Base-by-base conservation (phyloP, 2,329 filamentous ascomycete genomes). In the Penicillium sp. region DNA sequence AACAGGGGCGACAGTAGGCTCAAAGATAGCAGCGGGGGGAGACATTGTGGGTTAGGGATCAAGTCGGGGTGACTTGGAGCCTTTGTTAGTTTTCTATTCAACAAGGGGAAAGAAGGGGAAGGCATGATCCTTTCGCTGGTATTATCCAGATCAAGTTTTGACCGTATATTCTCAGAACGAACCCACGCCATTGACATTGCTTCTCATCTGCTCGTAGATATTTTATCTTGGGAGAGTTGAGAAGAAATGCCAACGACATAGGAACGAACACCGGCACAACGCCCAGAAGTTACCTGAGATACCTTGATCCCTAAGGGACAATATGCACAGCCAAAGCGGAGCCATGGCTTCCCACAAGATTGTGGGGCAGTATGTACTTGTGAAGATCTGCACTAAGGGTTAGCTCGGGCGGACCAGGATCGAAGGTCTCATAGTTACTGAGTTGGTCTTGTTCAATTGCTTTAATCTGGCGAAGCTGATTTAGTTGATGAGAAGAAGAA, bases 101-200 rank as follows among this genome's bases (percentile, higher is more conserved):
- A 63, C 65, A 54, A 58, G 63, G 68, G 63, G 70, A 68, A 73
- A 73, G 69, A 74, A 78, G 78, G 63, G 80, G 80, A 84, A 84
- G 84, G 90, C 91, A 96, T 96, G 91, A 95, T 96, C 89, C 92
- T 96, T 95, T 92, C 92, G 92, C 92, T 92, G 90, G 91, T 91
- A 95, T 95, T 93, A 93, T 93, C 91, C 90, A 91, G 90, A 93
- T 93, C 90, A 93, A 93, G 90, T 93, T 91, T 80, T 82, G 82
- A 88, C 91, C 90, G 90, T 95, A 89, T 95, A 87, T 87, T 95
- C 90, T 93, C 76, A 79, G 76, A 76, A 76, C 74, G 71, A 76
- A 69, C 69, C 67, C 65, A 62, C 52, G 49, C 50, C 57, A 49
- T 56, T 52, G 49, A 24, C 35, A 49, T 35, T 21, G 11, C 14